These are phyloP conservation scores for Asterophora parasitica DNA, from an alignment of 768 basidiomycete species.

Conservation along the genomic window DNA sequence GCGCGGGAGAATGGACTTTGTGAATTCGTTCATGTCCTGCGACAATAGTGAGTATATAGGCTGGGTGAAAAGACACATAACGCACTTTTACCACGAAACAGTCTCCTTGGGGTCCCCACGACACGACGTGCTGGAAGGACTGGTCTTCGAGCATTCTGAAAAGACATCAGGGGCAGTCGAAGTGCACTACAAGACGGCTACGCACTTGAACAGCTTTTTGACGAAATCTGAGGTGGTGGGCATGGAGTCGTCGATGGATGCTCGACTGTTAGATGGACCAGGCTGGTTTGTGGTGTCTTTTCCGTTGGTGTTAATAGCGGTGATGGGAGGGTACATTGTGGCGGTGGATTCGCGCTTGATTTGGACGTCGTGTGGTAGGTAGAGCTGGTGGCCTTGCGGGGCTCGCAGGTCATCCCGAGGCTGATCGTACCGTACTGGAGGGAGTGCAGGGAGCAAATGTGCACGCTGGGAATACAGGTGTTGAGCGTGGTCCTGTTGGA, in stretches of 20 bases:
- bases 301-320: neutral
- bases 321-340: conserved; percentile 5
- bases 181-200: no score
- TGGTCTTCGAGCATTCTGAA: conserved; percentile 85
- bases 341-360: conserved; percentile 23
- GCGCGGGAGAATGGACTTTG: conserved; percentile 82
- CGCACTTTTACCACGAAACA: conserved; percentile 83
- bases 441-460: conserved; percentile 13
- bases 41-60: neutral
- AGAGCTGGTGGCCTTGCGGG: no score
- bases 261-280: neutral
- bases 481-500: no score
- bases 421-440: no score
- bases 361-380: neutral
- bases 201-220: conserved; percentile 89
- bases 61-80: no score
- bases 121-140: conserved; percentile 65
- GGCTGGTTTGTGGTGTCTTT: neutral
- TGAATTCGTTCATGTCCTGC: conserved; percentile 92
- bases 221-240: conserved; percentile 91
- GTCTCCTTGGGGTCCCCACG: conserved; percentile 81
- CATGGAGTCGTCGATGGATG: conserved; percentile 61
- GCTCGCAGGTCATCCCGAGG: no score
- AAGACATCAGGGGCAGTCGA: no score
- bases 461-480: conserved; percentile 11